phyloP scores from a whole-genome alignment of 805 yeast genomes.

The Clavispora carvajalis region DNA sequence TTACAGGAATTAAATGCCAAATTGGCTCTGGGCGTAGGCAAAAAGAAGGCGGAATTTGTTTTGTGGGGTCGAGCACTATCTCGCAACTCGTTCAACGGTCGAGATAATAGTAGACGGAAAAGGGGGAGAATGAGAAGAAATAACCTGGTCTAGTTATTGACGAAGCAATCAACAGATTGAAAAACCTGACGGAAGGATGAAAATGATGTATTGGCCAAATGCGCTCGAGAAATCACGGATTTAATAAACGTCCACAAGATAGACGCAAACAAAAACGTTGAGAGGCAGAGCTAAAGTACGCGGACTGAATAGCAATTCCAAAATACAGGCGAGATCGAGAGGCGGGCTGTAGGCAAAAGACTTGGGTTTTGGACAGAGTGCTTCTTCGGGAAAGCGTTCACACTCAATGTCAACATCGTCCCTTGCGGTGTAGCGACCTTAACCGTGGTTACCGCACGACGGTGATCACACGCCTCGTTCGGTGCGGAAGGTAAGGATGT shows the following conservation, averaged over 20 bases:
- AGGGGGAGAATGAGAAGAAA: neutral
- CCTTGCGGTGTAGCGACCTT: neutral
- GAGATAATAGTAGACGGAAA: neutral
- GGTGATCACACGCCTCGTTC: slow-evolving; percentile 1
- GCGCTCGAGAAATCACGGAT: neutral
- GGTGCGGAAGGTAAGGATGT: neutral
- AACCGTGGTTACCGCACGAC: neutral
- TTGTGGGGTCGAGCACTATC: neutral
- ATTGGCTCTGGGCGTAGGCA: neutral
- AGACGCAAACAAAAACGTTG: neutral
- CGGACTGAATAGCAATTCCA: neutral
- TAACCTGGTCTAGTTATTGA: too few species aligned
- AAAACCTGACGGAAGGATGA: neutral
- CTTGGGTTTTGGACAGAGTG: neutral
- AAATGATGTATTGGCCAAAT: neutral
- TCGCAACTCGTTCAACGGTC: neutral
- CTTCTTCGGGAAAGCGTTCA: neutral
- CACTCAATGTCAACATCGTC: neutral
- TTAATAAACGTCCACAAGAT: neutral
- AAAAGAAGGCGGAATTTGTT: neutral
- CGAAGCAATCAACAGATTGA: too few species aligned
- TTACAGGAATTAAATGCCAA: neutral
- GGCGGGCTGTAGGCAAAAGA: neutral
- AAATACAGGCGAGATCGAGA: neutral
- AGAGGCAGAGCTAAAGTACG: neutral